Evolutionary conservation across 2,329 filamentous ascomycete genomes (phyloP).

Genomic region (Polytolypa hystricis): DNA sequence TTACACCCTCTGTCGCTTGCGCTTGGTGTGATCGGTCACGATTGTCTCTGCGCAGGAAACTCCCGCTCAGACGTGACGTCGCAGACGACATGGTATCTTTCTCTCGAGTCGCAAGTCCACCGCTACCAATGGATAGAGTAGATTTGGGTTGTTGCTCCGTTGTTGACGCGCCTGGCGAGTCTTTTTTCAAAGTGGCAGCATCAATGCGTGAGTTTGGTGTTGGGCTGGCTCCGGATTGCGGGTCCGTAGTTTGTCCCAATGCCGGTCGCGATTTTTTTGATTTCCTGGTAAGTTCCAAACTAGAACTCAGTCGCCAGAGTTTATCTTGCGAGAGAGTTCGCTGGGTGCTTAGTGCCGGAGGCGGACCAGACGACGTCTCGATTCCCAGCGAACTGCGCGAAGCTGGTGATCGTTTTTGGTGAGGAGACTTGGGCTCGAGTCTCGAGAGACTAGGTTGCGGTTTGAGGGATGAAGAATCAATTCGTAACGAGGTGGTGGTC

Average conservation of each 20-base stretch:
- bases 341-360: constrained; percentile 40
- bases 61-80: constrained; percentile 14
- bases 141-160: constrained; percentile 14
- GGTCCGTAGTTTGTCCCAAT: no score
- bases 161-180: constrained; percentile 19
- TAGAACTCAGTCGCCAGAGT: constrained; percentile 20
- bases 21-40: constrained; percentile 1
- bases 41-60: constrained; percentile 13
- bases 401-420: constrained; percentile 32
- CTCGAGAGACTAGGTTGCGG: constrained; percentile 12
- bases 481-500: constrained; percentile 6
- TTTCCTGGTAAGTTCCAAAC: constrained; percentile 7
- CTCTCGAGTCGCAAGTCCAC: neutral
- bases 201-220: constrained; percentile 14
- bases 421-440: constrained; percentile 11
- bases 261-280: constrained; percentile 4
- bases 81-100: constrained; percentile 3
- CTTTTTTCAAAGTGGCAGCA: constrained; percentile 16
- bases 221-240: no score
- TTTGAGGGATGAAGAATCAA: constrained; percentile 11
- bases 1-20: neutral
- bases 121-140: constrained; percentile 1
- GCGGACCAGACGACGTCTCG: constrained; percentile 40
- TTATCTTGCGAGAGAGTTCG: constrained; percentile 27
- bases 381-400: constrained; percentile 41